Base-by-base conservation (phyloP, 176 grass and related monocot species). In the Cocos nucifera region DNA sequence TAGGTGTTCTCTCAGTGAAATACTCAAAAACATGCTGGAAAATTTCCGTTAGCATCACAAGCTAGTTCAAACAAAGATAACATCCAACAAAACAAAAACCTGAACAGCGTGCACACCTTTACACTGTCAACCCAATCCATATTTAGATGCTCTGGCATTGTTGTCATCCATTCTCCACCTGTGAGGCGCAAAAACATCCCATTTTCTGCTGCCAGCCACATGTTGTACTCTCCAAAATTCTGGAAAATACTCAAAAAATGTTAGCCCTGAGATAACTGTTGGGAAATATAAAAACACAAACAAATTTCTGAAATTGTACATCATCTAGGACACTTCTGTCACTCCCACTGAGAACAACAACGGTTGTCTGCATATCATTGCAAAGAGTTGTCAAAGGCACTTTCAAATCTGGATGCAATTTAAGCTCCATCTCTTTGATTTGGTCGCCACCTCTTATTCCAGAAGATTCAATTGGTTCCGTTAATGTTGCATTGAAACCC, bases 91-190 rank as follows among this genome's bases (percentile, higher is more conserved):
- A 77, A 15, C 29, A 19, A 28, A 81, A 53, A 51, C 51, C 0
- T 54, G n/a, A 49, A 61, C 6, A 52, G 20, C 32, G 12, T 9
- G 30, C 54, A 63, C 54, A 98, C 93, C 93, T 98, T 98, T 49
- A 98, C 93, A 62, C 93, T 98, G 65, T 98, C 88, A 0, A 98
- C 88, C 93, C 93, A 98, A 69, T 98, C 93, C 93, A 98, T 98
- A 58, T 98, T 98, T 26, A 98, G 84, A 75, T 98, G 93, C 39
- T 98, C 93, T 15, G 93, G 93, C 93, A 98, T 98, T 64, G 93
- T 98, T 66, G 93, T 98, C 93, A 98, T 98, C 93, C 93, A 98
- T 59, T 98, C 81, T 56, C 93, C 82, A 44, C 81, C 55, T 18
- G 93, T 92, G 19, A 73, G 88, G 25, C 93, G 84, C 67, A 98